Conservation (phyloP, 176 grass and related monocot species). For the Echinochloa phyllopogon region DNA sequence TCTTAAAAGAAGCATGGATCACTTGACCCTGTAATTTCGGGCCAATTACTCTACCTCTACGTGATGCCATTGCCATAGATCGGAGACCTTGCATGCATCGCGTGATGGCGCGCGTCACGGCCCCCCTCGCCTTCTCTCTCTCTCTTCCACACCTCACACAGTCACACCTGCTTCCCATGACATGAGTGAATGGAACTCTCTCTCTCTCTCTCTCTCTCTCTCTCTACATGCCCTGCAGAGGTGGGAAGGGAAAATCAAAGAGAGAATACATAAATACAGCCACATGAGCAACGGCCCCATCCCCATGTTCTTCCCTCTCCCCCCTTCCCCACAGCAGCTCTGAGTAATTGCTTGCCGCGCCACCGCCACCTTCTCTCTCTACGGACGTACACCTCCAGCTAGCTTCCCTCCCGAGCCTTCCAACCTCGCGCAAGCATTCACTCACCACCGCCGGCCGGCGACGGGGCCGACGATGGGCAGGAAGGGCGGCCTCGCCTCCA, state of each 20-base stretch:
- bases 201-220: neutral
- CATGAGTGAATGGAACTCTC: neutral
- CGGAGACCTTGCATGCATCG: neutral
- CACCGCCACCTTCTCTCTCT: slow-evolving; percentile 24
- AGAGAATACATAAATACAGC: slow-evolving; percentile 45
- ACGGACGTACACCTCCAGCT: neutral
- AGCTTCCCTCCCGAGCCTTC: neutral
- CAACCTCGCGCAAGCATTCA: neutral
- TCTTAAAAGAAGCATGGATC: neutral
- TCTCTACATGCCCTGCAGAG: neutral
- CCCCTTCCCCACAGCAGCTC: neutral
- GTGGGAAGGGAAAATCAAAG: neutral
- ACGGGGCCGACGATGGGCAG: slow-evolving; percentile 25
- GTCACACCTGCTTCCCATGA: slow-evolving; percentile 23
- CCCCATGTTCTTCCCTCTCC: slow-evolving; percentile 2
- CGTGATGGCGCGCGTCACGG: neutral
- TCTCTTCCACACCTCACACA: neutral
- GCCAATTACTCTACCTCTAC: neutral
- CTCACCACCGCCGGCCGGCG: neutral
- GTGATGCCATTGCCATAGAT: no score
- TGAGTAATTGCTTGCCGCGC: slow-evolving; percentile 29
- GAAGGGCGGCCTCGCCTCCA: slow-evolving; percentile 68
- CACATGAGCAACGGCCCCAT: slow-evolving; percentile 50
- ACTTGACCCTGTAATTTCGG: neutral
- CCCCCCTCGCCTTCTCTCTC: neutral